Evolutionary conservation across 352 stramenopile species (phyloP), one percentile per base, ranked within the genome.

Genomic region (Phytophthora meadii): DNA sequence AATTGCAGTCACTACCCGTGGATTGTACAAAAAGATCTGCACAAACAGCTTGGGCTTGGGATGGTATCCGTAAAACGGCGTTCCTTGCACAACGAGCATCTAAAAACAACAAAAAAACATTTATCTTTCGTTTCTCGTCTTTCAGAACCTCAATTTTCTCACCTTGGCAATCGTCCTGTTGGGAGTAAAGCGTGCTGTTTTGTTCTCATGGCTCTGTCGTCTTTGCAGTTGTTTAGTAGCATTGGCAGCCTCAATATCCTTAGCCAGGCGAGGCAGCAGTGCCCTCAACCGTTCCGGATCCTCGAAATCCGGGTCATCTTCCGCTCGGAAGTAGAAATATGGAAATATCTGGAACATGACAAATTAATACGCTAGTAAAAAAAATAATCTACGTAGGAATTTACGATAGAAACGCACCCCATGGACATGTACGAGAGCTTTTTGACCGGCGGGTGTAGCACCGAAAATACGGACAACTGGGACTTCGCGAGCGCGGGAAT

Each of bases 31-130:
- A 47, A 96, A 93, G 32, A 98, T 86, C 54, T 97, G 86, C 3
- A 98, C 72, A 53, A 98, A 98, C 0, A 97, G 74, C 27, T 82
- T 84, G 4, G 88, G 68, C 3, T 60, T 53, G 4, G 73, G 59
- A 53, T 97, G 88, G 60, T 95, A 98, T 14, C 90, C 90, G 61
- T 98, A 98, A 61, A 97, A 97, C 25, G 90, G 88, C 5, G 80
- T 89, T 44, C 87, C 89, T 65, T 94, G 87, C 0, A 97, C 90
- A 32, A 98, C 82, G 24, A 93, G 65, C 48, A 98, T 79, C 87
- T 96, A 15, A 70, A n/a, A 1, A 25, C 41, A 65, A 45, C 24
- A 40, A 36, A 49, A 19, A 28, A 44, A 22, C 28, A 6, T 61
- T 19, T 36, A 10, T 10, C 0, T 15, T 15, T 58, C n/a, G 12